Conservation (phyloP, 225 moss, liverwort and hornwort genomes). For the Pseudisothecium myosuroides region DNA sequence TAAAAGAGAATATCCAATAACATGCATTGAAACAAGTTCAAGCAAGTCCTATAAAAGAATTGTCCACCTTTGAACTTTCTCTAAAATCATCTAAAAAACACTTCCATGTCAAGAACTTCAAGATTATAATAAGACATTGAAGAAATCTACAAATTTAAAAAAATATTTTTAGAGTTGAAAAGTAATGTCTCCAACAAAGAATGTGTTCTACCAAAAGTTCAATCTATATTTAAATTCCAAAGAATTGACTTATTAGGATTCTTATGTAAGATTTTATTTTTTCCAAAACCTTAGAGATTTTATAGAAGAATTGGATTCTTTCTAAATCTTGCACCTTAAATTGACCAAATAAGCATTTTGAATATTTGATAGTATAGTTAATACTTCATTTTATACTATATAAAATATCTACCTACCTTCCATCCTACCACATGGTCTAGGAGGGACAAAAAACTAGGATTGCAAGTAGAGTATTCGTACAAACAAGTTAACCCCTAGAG, state of each 20-base stretch:
- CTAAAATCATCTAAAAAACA: not conserved
- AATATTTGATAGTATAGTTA: not conserved
- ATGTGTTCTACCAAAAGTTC: not conserved
- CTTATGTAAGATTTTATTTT: not conserved
- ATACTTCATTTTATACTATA: not conserved
- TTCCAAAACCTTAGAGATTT: not conserved
- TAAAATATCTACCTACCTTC: not conserved
- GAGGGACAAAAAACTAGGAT: accelerated
- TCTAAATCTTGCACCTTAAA: not conserved
- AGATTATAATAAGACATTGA: not conserved
- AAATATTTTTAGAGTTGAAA: not conserved
- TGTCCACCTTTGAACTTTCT: not conserved
- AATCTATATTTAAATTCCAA: not conserved
- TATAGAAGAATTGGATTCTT: not conserved
- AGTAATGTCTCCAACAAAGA: not conserved
- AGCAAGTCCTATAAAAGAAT: too few relatives aligned
- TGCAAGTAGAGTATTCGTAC: accelerated
- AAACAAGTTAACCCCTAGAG: not conserved
- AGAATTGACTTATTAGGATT: not conserved
- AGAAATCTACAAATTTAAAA: not conserved
- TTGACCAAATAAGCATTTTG: not conserved
- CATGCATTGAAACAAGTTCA: not conserved
- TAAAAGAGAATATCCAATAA: not conserved
- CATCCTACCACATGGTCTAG: accelerated
- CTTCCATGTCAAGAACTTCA: not conserved